These are phyloP conservation scores for Pyrrhoderma lamaoense DNA, from an alignment of 1,284 basidiomycete species.

Conservation along the genomic window DNA sequence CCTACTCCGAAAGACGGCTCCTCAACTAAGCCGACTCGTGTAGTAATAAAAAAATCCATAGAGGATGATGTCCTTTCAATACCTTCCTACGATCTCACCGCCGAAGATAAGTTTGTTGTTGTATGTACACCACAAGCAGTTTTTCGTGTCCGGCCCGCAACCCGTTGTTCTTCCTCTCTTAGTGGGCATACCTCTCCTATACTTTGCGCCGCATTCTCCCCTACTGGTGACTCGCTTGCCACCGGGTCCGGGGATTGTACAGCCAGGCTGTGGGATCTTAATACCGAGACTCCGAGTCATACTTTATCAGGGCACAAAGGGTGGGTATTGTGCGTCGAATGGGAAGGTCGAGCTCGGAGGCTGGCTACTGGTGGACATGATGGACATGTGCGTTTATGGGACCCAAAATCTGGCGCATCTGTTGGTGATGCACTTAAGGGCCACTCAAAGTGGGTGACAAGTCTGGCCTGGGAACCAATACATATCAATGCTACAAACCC, in stretches of 20 bases:
- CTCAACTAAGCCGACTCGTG: conserved; percentile 61
- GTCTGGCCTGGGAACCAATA: conserved; percentile 94
- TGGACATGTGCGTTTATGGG: conserved; percentile 86
- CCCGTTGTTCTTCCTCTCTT: conserved; percentile 87
- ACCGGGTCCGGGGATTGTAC: conserved; percentile 96
- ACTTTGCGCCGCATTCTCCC: conserved; percentile 91
- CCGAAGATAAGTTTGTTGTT: conserved; percentile 83
- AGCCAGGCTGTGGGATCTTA: conserved; percentile 90
- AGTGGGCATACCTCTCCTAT: conserved; percentile 92
- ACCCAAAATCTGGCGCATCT: conserved; percentile 80
- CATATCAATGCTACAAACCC: conserved; percentile 78
- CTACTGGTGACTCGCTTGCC: conserved; percentile 84
- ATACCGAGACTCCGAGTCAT: conserved; percentile 88
- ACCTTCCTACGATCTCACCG: conserved; percentile 62
- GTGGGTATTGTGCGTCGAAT: conserved; percentile 96
- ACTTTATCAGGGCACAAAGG: conserved; percentile 85
- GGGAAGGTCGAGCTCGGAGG: conserved; percentile 88
- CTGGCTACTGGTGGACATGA: conserved; percentile 90
- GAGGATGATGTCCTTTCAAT: conserved; percentile 72
- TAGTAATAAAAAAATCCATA: conserved; percentile 75
- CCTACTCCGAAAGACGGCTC: conserved; percentile 43
- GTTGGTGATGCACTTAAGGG: conserved; percentile 83
- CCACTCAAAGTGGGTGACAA: conserved; percentile 95
- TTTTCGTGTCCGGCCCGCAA: conserved; percentile 90
- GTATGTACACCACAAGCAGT: conserved; percentile 93